Base-by-base conservation (phyloP, 139 green algal genomes). In the Chlamydomonas asymmetrica region DNA sequence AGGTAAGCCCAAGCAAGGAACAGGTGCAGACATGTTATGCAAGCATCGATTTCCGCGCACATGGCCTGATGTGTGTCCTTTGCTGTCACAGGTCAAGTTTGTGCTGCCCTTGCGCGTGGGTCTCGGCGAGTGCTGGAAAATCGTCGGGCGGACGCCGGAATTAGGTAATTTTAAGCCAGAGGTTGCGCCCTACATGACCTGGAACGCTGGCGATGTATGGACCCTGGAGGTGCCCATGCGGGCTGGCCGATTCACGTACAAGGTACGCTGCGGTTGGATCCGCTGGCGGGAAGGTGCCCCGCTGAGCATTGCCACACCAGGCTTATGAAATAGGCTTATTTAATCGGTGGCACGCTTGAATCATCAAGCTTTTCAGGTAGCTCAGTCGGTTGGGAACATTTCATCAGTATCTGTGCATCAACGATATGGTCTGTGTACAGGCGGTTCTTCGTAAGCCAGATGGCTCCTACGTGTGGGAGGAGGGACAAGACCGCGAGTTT, bases 41-140 rank as follows among this genome's bases (percentile, higher is more conserved):
- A n/a, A n/a, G n/a, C n/a, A n/a, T n/a, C n/a, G n/a, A n/a, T n/a
- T n/a, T n/a, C n/a, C n/a, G n/a, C n/a, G n/a, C n/a, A n/a, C n/a
- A n/a, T n/a, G n/a, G n/a, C n/a, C n/a, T n/a, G n/a, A n/a, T n/a
- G n/a, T n/a, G n/a, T n/a, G n/a, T n/a, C n/a, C n/a, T n/a, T n/a
- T n/a, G n/a, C n/a, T n/a, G n/a, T n/a, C n/a, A n/a, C 59, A 81
- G 75, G 66, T 81, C 23, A 73, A 73, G 43, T 61, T 81, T 31
- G 18, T 54, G 22, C 41, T 81, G 6, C 57, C 65, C 37, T 43
- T 56, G n/a, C 13, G 63, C 45, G 10, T 81, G 3, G 75, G 39
- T 1, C 75, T 81, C 20, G 75, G 75, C 35, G 75, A 81, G 75
- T 9, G 1, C 6, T 81, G 75, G 75, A 81, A 81, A 57, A 52